phyloP scores from a whole-genome alignment of 345 rosid genomes.

The Ricinus communis region DNA sequence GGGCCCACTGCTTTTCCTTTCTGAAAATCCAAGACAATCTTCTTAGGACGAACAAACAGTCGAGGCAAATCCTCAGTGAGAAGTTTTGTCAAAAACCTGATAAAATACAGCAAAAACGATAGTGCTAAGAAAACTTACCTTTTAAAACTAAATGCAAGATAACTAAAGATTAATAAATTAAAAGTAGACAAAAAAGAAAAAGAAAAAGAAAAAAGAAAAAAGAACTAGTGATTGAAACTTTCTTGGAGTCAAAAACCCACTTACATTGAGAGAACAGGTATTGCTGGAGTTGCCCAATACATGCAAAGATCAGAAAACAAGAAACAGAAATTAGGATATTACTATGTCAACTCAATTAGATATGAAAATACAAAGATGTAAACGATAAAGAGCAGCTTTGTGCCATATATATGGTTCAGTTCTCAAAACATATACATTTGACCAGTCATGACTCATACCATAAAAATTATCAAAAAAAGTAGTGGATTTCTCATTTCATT shows the following conservation, averaged over 20 bases:
- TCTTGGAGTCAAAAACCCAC: conserved; percentile 34
- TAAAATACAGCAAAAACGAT: conserved; percentile 14
- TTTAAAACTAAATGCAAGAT: background rate
- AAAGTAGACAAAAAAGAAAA: background rate
- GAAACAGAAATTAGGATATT: conserved; percentile 34
- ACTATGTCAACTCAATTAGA: background rate
- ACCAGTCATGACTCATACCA: background rate
- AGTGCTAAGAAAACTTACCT: background rate
- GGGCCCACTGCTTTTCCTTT: conserved; percentile 96
- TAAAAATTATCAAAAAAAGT: background rate
- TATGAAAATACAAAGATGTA: conserved; percentile 1
- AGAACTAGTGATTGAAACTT: background rate
- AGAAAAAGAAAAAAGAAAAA: background rate
- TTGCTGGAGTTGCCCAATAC: conserved; percentile 65
- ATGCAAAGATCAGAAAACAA: conserved; percentile 38
- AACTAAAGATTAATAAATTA: background rate
- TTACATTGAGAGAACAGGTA: conserved; percentile 96
- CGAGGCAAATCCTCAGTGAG: conserved; percentile 92
- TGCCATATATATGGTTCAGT: background rate
- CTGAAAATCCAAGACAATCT: conserved; percentile 95
- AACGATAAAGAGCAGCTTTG: background rate
- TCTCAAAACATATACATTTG: background rate
- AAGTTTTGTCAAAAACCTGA: conserved; percentile 90
- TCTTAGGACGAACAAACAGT: conserved; percentile 94
- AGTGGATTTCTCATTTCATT: background rate